Conservation (phyloP, 2,329 filamentous ascomycete genomes). For the Cladosporium sp. region DNA sequence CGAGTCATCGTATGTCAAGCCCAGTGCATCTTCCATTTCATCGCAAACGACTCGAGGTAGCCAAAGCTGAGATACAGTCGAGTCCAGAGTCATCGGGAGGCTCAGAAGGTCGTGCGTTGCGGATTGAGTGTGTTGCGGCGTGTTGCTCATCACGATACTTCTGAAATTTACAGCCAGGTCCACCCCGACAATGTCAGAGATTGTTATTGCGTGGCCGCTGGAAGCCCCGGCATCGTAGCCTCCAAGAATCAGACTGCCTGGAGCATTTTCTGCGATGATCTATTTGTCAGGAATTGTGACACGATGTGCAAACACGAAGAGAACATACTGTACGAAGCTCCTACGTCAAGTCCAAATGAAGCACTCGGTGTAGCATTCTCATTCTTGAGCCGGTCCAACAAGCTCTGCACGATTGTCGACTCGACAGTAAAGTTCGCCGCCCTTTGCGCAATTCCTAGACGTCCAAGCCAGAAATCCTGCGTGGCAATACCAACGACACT, state of each 20-base stretch:
- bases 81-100: constrained; percentile 26
- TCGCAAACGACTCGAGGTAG: constrained; percentile 33
- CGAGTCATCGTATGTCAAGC: constrained; percentile 30
- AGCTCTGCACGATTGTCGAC: constrained; percentile 26
- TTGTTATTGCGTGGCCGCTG: not conserved
- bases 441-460: constrained; percentile 31
- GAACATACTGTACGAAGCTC: constrained; percentile 23
- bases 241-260: constrained; percentile 28
- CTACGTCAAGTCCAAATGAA: constrained; percentile 37
- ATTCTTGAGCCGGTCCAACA: constrained; percentile 21
- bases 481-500: constrained; percentile 34
- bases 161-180: not conserved
- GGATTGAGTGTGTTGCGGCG: not conserved
- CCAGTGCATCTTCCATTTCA: constrained; percentile 33
- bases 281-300: not conserved
- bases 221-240: constrained; percentile 29
- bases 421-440: constrained; percentile 36
- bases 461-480: constrained; percentile 34
- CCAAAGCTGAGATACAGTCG: constrained; percentile 36
- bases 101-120: not conserved
- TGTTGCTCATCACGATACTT: constrained; percentile 11
- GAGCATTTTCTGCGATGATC: not conserved
- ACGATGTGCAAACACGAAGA: not conserved
- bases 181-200: constrained; percentile 2
- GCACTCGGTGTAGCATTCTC: constrained; percentile 30